These are phyloP conservation scores for barrel medic (Medicago truncatula) DNA, from an alignment of 306 rosid genomes.

Conservation along the genomic window DNA sequence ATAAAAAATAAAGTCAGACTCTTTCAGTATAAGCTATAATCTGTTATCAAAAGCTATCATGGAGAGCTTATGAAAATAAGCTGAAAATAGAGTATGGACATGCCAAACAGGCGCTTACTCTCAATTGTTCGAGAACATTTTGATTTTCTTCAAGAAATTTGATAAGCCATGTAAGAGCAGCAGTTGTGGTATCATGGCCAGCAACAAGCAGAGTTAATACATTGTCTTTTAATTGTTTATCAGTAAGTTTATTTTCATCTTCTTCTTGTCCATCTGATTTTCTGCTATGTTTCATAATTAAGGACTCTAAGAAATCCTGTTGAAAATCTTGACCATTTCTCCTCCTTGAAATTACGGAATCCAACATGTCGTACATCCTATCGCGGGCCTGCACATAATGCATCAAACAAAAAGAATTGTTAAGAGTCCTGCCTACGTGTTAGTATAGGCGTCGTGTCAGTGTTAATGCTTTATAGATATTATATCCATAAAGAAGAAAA, in stretches of 20 bases:
- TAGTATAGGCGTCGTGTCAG: not conserved
- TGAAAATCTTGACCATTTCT: slow-evolving; percentile 68
- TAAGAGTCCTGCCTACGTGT: not conserved
- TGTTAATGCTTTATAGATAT: not conserved
- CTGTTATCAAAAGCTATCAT: not conserved
- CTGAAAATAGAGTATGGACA: not conserved
- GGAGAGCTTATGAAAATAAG: not conserved
- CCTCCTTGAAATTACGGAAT: slow-evolving; percentile 60
- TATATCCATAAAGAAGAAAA: not conserved
- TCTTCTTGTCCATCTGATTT: slow-evolving; percentile 44
- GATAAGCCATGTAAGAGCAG: slow-evolving; percentile 85
- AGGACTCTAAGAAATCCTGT: slow-evolving; percentile 78
- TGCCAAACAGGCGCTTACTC: slow-evolving; percentile 49
- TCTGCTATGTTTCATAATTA: slow-evolving; percentile 72
- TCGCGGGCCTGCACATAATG: slow-evolving; percentile 67
- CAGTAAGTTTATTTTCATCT: slow-evolving; percentile 73
- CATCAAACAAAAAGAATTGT: not conserved
- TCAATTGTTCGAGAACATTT: slow-evolving; percentile 62
- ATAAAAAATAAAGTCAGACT: not conserved
- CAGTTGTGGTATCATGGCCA: slow-evolving; percentile 94
- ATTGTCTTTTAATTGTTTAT: slow-evolving; percentile 82
- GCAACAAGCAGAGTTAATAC: slow-evolving; percentile 79
- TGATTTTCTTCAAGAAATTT: slow-evolving; percentile 85
- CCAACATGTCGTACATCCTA: slow-evolving; percentile 81
- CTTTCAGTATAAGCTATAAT: not conserved